A percentile compares a stretch with the other conserved stretches of the same genome.
These are phyloP conservation scores for Canavalia gladiata DNA, from an alignment of 306 rosid genomes.

Conservation along the genomic window DNA sequence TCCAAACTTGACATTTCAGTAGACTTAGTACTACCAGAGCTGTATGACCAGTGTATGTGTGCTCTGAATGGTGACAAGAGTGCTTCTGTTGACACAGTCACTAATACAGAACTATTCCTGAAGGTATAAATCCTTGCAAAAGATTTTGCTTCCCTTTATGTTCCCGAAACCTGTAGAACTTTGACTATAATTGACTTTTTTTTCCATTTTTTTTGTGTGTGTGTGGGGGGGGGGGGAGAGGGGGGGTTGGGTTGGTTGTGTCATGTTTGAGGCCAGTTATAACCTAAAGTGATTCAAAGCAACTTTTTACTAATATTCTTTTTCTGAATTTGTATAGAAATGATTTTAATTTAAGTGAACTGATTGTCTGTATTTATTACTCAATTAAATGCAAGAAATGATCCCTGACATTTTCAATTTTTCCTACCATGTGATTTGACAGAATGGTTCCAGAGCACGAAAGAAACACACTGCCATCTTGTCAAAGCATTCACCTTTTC, in stretches of 20 bases:
- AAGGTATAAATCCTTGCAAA: constrained; percentile 62
- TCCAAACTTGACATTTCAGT: constrained; percentile 90
- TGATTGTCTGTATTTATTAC: neutral
- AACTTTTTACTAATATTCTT: neutral
- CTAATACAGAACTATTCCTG: constrained; percentile 53
- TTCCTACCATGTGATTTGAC: constrained; percentile 48
- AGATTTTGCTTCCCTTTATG: constrained; percentile 16
- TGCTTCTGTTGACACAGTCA: constrained; percentile 57
- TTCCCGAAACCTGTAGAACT: neutral
- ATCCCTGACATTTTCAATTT: constrained; percentile 30
- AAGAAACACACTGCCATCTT: constrained; percentile 57
- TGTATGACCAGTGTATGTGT: constrained; percentile 74
- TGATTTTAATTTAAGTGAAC: neutral
- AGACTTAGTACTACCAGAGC: constrained; percentile 70
- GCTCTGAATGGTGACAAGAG: constrained; percentile 60
- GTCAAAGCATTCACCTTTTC: constrained; percentile 63
- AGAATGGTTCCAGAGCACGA: constrained; percentile 68
- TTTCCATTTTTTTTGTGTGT: neutral
- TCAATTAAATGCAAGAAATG: constrained; percentile 11
- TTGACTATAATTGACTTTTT: neutral
- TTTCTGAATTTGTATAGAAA: neutral
- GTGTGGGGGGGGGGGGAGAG: neutral
- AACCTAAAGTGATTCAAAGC: neutral
- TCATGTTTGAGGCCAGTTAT: neutral
- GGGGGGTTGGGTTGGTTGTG: neutral